phyloP scores from a whole-genome alignment of 2,329 filamentous ascomycete species.

The Penicillium sp. region DNA sequence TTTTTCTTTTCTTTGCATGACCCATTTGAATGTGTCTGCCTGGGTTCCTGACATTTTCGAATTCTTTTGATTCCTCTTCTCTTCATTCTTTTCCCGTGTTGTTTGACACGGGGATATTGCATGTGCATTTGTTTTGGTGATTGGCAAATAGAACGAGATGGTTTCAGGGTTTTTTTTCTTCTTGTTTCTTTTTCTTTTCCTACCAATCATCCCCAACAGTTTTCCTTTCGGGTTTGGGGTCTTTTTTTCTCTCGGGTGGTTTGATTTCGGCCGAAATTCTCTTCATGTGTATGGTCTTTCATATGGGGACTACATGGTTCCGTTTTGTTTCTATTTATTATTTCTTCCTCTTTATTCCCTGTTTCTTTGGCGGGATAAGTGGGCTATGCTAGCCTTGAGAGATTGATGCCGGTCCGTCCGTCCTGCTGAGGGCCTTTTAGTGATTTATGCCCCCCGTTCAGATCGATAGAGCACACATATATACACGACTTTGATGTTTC shows the following conservation, averaged over 20 bases:
- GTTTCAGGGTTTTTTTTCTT: not conserved
- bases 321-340: not conserved
- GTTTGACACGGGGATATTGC: not conserved
- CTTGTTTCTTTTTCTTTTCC: not conserved
- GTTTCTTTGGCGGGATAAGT: not conserved
- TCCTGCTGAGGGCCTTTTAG: not conserved
- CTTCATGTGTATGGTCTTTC: not conserved
- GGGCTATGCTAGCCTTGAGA: not conserved
- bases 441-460: not conserved
- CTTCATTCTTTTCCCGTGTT: not conserved
- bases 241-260: not conserved
- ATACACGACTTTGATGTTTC: not conserved
- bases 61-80: not conserved
- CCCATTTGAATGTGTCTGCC: conserved; percentile 2
- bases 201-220: conserved; percentile 5
- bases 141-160: conserved; percentile 2
- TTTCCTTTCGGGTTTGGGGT: not conserved
- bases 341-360: not conserved
- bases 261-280: not conserved
- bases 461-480: not conserved
- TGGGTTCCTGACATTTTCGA: not conserved
- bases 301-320: not conserved
- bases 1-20: not conserved
- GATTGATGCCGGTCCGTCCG: not conserved
- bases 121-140: conserved; percentile 7